Percentiles rank a stretch among this genome's conserved stretches.
phyloP scores from a whole-genome alignment of 306 rosid species.

The Alnus glutinosa region DNA sequence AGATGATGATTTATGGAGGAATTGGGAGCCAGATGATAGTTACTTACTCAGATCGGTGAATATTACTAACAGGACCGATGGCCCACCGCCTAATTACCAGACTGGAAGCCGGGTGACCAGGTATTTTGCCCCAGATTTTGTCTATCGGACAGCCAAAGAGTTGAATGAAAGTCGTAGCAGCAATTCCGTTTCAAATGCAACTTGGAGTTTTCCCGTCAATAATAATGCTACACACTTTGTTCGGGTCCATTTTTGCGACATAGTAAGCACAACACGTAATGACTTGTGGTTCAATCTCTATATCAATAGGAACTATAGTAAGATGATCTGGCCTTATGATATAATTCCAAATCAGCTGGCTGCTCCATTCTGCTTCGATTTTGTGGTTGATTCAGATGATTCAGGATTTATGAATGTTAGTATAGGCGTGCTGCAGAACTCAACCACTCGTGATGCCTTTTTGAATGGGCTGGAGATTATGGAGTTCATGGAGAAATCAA shows the following conservation, averaged over 20 bases:
- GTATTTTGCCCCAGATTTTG: constrained; percentile 26
- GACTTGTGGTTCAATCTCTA: neutral
- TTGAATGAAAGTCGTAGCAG: accelerated
- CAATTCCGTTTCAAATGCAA: neutral
- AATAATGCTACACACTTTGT: constrained; percentile 29
- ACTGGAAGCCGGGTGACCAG: neutral
- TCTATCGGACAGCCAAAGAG: constrained; percentile 32
- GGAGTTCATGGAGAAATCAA: constrained; percentile 12
- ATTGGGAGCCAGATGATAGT: constrained; percentile 39
- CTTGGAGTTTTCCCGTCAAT: constrained; percentile 43
- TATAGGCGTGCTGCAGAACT: neutral
- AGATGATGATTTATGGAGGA: constrained; percentile 29
- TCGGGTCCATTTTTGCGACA: constrained; percentile 47
- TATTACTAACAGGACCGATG: neutral
- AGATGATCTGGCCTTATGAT: accelerated
- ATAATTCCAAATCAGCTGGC: neutral
- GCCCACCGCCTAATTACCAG: accelerated
- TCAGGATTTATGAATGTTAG: constrained; percentile 21
- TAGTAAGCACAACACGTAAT: accelerated
- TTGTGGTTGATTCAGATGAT: constrained; percentile 35
- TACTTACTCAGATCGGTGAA: neutral
- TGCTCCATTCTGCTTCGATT: constrained; percentile 37
- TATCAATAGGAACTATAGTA: neutral
- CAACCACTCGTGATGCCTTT: neutral
- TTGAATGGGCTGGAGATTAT: constrained; percentile 54